Evolutionary conservation across 2,329 filamentous ascomycete species (phyloP).

Genomic region (Bipolaris victoriae): DNA sequence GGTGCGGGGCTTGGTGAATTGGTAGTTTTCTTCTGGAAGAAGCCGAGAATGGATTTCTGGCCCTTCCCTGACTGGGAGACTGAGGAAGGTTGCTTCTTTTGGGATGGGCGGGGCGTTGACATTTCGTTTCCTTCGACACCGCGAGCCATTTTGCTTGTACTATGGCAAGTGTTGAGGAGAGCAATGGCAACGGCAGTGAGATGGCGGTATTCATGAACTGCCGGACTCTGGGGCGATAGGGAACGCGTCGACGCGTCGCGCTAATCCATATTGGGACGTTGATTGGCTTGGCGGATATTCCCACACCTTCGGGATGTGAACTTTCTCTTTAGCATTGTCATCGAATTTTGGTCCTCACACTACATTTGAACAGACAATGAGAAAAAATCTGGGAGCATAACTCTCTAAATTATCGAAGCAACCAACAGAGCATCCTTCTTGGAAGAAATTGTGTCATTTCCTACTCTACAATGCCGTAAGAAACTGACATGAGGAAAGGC

Average conservation of each 20-base stretch:
- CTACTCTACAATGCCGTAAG: too few species aligned
- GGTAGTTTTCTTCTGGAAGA: slow-evolving; percentile 71
- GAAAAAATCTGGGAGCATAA: neutral
- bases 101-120: slow-evolving; percentile 51
- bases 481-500: neutral
- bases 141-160: slow-evolving; percentile 47
- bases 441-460: too few species aligned
- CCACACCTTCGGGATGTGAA: neutral
- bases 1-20: slow-evolving; percentile 54
- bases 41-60: slow-evolving; percentile 76
- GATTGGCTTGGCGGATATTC: slow-evolving; percentile 12
- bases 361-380: neutral
- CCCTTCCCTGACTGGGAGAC: slow-evolving; percentile 61
- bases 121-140: slow-evolving; percentile 57
- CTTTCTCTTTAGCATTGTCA: neutral
- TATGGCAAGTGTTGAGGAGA: neutral
- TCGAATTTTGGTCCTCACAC: neutral
- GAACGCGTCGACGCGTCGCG: slow-evolving; percentile 17
- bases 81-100: slow-evolving; percentile 55
- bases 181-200: neutral
- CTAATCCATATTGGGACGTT: slow-evolving; percentile 2
- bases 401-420: neutral
- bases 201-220: neutral
- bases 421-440: neutral
- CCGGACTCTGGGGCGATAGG: slow-evolving; percentile 4